Evolutionary conservation across 139 green algal species (phyloP).

Genomic region (Coelastrella sp.): DNA sequence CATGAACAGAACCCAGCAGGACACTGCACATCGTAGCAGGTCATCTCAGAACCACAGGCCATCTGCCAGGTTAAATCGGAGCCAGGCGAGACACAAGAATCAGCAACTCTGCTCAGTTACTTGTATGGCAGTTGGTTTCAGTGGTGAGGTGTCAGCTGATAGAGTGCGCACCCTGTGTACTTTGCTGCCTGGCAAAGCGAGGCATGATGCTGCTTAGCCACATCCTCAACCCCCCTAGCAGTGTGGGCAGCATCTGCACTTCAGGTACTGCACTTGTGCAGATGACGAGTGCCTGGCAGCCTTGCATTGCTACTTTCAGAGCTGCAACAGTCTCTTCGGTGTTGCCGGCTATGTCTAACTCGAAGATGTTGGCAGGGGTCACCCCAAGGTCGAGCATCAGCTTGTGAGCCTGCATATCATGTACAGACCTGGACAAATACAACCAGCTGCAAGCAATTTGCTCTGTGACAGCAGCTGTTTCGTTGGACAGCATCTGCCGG

Average conservation of each 20-base stretch:
- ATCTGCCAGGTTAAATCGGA: too few species aligned
- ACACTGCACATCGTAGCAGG: too few species aligned
- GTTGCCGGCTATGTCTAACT: slow-evolving; percentile 1
- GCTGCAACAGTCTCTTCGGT: background rate
- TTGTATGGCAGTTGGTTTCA: too few species aligned
- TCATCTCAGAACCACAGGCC: too few species aligned
- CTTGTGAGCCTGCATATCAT: slow-evolving; percentile 22
- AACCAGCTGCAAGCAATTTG: background rate
- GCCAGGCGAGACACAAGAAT: too few species aligned
- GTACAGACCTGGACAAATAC: background rate
- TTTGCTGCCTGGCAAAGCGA: background rate
- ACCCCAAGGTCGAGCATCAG: slow-evolving; percentile 23
- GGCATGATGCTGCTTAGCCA: background rate
- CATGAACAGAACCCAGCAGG: background rate
- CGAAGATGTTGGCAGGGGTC: slow-evolving; percentile 4
- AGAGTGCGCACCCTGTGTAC: background rate
- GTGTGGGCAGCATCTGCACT: slow-evolving; percentile 14
- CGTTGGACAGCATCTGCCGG: too few species aligned
- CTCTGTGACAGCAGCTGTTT: too few species aligned
- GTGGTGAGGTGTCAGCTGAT: background rate
- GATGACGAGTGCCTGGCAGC: slow-evolving; percentile 18
- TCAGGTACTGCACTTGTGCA: slow-evolving; percentile 41
- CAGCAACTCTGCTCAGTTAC: too few species aligned
- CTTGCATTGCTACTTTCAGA: slow-evolving; percentile 9
- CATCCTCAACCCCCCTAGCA: background rate